Evolutionary conservation across 768 basidiomycete genomes (phyloP).

Genomic region (Lanmaoa rubissima): DNA sequence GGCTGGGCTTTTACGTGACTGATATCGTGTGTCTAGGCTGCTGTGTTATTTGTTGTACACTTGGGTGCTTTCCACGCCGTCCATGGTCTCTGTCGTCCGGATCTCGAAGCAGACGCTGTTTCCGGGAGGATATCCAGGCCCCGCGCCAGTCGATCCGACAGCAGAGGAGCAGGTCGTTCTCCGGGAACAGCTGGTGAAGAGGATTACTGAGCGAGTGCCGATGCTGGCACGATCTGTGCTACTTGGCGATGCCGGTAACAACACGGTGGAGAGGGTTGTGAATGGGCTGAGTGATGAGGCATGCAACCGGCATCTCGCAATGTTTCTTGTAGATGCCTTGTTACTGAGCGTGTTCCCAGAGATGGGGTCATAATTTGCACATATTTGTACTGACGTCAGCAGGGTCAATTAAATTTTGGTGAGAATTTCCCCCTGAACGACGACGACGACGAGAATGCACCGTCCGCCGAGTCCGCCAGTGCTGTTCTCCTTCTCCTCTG

Average conservation of each 20-base stretch:
- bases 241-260: conserved; percentile 51
- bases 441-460: conserved; percentile 35
- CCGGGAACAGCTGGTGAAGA: conserved; percentile 38
- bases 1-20: conserved; percentile 1
- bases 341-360: conserved; percentile 79
- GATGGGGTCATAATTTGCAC: conserved; percentile 38
- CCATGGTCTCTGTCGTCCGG: conserved; percentile 53
- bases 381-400: conserved; percentile 31
- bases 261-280: conserved; percentile 51
- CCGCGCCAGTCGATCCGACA: conserved; percentile 69
- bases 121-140: conserved; percentile 85
- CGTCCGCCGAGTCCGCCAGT: conserved; percentile 64
- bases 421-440: conserved; percentile 17
- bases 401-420: neutral
- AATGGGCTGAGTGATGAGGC: conserved; percentile 58
- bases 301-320: conserved; percentile 78
- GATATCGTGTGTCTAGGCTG: conserved; percentile 43
- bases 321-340: conserved; percentile 72
- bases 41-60: conserved; percentile 65
- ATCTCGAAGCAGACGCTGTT: conserved; percentile 72
- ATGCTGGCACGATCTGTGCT: neutral
- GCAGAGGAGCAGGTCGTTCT: conserved; percentile 70
- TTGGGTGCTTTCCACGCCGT: conserved; percentile 49
- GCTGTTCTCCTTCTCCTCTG: conserved; percentile 65
- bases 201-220: conserved; percentile 44